Conservation (phyloP, 2,329 filamentous ascomycete species). For the Akanthomyces uredinophilus region DNA sequence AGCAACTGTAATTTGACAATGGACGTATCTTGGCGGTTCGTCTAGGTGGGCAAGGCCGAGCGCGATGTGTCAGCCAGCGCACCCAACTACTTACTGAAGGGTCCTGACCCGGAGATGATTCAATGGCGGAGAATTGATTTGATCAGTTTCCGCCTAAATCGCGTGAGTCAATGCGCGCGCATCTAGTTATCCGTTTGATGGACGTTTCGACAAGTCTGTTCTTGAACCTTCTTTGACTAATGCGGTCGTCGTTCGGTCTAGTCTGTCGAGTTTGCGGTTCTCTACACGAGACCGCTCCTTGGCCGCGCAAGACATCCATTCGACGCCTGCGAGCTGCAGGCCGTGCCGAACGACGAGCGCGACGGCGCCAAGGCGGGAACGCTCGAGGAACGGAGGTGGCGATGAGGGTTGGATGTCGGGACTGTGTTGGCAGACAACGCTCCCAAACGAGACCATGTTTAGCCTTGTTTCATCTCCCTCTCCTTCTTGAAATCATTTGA, state of each 20-base stretch:
- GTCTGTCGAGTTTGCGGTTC: neutral
- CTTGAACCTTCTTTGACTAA: no score
- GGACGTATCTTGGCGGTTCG: neutral
- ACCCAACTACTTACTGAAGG: neutral
- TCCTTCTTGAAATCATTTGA: no score
- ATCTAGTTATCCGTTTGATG: no score
- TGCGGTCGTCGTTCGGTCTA: no score
- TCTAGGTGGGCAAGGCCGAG: neutral
- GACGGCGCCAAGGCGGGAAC: slow-evolving; percentile 37
- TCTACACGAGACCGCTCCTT: slow-evolving; percentile 34
- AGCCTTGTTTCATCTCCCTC: no score
- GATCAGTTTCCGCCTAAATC: no score
- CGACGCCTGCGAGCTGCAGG: slow-evolving; percentile 35
- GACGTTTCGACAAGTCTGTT: no score
- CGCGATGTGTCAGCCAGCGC: neutral
- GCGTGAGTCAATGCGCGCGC: no score
- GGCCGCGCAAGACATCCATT: slow-evolving; percentile 43
- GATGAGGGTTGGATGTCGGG: slow-evolving; percentile 41
- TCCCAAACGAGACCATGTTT: no score
- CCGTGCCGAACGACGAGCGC: slow-evolving; percentile 35
- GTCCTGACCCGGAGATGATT: neutral
- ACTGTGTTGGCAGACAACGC: neutral
- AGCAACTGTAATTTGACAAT: neutral
- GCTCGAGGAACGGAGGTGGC: slow-evolving; percentile 40
- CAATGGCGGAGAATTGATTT: no score